Conservation (phyloP, 352 stramenopile species). For the Globisporangium viniferum region DNA sequence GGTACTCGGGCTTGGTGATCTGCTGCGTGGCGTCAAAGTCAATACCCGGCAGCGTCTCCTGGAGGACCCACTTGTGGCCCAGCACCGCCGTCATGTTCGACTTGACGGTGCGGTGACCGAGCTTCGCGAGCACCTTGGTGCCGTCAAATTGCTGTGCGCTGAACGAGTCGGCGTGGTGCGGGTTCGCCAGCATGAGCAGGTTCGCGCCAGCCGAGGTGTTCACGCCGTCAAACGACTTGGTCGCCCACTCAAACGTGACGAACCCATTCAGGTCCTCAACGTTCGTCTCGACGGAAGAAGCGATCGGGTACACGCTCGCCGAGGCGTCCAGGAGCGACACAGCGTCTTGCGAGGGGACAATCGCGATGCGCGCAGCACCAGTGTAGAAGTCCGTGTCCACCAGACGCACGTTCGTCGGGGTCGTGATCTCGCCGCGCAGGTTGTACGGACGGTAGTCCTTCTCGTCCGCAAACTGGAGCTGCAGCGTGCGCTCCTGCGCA, state of each 20-base stretch:
- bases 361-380: constrained; percentile 48
- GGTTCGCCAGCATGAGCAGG: constrained; percentile 72
- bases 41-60: constrained; percentile 48
- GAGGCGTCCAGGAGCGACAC: constrained; percentile 43
- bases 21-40: constrained; percentile 40
- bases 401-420: constrained; percentile 64
- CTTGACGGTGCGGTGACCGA: constrained; percentile 75
- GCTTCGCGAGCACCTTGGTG: constrained; percentile 42
- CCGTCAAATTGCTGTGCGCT: constrained; percentile 19
- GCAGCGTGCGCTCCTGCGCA: constrained; percentile 52
- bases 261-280: constrained; percentile 27
- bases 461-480: constrained; percentile 62
- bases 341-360: constrained; percentile 41
- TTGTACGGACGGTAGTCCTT: constrained; percentile 71
- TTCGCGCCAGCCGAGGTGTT: constrained; percentile 17
- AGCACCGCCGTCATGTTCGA: constrained; percentile 76
- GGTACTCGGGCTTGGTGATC: constrained; percentile 27
- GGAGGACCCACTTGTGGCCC: constrained; percentile 57
- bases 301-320: constrained; percentile 52
- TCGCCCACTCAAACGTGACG: constrained; percentile 64
- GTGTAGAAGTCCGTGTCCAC: constrained; percentile 68
- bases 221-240: constrained; percentile 28
- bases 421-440: constrained; percentile 57
- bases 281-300: constrained; percentile 34
- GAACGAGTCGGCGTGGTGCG: constrained; percentile 65